These are phyloP conservation scores for Leccinum rimulosum DNA, from an alignment of 768 basidiomycete genomes.

Conservation along the genomic window DNA sequence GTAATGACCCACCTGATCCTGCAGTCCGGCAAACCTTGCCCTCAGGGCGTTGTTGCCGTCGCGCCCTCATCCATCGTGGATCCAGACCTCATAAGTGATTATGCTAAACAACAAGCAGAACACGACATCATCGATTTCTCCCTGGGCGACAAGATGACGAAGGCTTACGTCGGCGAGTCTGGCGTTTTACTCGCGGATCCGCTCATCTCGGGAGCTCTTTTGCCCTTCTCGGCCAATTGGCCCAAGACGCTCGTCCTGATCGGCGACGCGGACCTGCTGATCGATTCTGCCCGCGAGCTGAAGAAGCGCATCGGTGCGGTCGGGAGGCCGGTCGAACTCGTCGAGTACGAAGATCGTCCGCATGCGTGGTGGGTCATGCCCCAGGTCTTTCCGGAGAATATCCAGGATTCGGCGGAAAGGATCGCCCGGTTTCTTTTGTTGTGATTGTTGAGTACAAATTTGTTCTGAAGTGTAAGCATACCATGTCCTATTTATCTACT, in stretches of 20 bases:
- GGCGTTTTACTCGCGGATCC: too few species aligned
- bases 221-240: too few species aligned
- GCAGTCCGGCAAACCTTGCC: slow-evolving; percentile 52
- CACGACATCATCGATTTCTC: slow-evolving; percentile 1
- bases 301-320: slow-evolving; percentile 2
- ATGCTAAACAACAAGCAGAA: background rate
- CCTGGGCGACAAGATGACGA: background rate
- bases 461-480: too few species aligned
- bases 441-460: too few species aligned
- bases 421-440: slow-evolving; percentile 4
- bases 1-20: slow-evolving; percentile 34
- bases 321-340: slow-evolving; percentile 13
- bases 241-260: too few species aligned
- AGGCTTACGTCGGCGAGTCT: slow-evolving; percentile 11
- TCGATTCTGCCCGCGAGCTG: slow-evolving; percentile 14
- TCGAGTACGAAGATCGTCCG: slow-evolving; percentile 24
- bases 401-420: slow-evolving; percentile 13
- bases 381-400: slow-evolving; percentile 12
- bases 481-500: too few species aligned
- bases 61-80: slow-evolving; percentile 36
- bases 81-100: background rate
- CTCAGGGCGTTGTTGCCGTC: slow-evolving; percentile 54
- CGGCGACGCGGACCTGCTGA: slow-evolving; percentile 10
- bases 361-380: slow-evolving; percentile 24
- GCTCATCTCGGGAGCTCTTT: too few species aligned